phyloP scores from a whole-genome alignment of 768 basidiomycete species.

The Russula sp. region DNA sequence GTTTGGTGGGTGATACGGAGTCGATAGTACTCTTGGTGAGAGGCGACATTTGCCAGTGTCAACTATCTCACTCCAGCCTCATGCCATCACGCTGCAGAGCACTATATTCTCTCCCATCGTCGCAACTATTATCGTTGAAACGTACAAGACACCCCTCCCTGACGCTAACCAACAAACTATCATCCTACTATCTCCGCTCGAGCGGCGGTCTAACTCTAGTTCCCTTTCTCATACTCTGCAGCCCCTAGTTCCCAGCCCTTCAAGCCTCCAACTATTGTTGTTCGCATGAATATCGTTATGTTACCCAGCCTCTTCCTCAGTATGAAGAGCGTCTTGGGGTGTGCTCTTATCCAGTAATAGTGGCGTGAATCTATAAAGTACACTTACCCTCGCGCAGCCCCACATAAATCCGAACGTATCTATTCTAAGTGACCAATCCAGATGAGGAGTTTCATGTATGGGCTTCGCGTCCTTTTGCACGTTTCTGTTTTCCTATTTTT shows the following conservation, averaged over 20 bases:
- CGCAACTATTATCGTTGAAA: slow-evolving; percentile 22
- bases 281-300: slow-evolving; percentile 19
- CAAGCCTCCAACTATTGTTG: neutral
- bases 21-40: slow-evolving; percentile 24
- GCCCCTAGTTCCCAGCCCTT: neutral
- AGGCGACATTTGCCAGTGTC: neutral
- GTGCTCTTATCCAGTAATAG: slow-evolving; percentile 21
- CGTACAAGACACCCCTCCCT: slow-evolving; percentile 16
- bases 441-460: slow-evolving; percentile 11
- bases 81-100: neutral
- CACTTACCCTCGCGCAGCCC: neutral
- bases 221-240: neutral
- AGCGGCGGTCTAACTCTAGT: neutral
- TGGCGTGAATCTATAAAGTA: slow-evolving; percentile 1
- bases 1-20: slow-evolving; percentile 14
- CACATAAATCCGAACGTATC: slow-evolving; percentile 10
- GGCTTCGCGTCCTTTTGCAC: slow-evolving; percentile 11
- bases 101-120: slow-evolving; percentile 22
- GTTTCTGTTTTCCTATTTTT: slow-evolving; percentile 14
- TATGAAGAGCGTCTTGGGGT: slow-evolving; percentile 11
- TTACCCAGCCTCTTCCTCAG: slow-evolving; percentile 15
- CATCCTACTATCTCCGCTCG: slow-evolving; percentile 4
- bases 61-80: neutral
- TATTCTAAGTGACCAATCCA: slow-evolving; percentile 1
- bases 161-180: neutral